phyloP scores from a whole-genome alignment of 2,329 filamentous ascomycete species.

The Ceratocystis huliohia region DNA sequence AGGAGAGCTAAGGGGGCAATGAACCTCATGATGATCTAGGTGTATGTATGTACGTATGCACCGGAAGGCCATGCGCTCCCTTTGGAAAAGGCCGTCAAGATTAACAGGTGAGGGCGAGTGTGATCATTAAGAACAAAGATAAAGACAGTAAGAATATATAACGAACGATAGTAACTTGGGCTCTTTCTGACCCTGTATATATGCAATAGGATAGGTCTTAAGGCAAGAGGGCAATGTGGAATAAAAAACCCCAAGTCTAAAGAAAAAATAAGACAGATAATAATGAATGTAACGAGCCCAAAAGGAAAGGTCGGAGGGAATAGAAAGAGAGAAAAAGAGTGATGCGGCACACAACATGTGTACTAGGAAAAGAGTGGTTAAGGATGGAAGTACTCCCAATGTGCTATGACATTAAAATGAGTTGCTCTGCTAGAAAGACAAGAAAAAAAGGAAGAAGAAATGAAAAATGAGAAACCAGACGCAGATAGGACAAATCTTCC shows the following conservation, averaged over 20 bases:
- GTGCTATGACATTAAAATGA: slow-evolving; percentile 10
- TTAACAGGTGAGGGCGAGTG: neutral
- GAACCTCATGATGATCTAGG: neutral
- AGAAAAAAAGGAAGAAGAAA: neutral
- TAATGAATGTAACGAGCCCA: neutral
- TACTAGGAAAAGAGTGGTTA: neutral
- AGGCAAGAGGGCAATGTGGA: neutral
- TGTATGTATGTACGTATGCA: slow-evolving; percentile 7
- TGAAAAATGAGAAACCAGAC: neutral
- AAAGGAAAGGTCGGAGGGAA: neutral
- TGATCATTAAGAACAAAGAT: slow-evolving; percentile 16
- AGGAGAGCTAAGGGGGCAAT: neutral
- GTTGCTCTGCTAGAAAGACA: neutral
- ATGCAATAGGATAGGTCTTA: neutral
- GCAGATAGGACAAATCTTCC: neutral
- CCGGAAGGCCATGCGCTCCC: slow-evolving; percentile 10
- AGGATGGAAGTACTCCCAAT: neutral
- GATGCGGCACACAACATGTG: neutral
- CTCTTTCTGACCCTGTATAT: neutral
- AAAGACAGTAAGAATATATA: neutral
- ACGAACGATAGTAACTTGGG: neutral
- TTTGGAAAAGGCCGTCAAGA: neutral
- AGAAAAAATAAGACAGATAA: neutral
- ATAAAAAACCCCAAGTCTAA: neutral
- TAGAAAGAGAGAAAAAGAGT: neutral